Base-by-base conservation (phyloP, 164 flowering plant genomes). In the Buxus sempervirens region DNA sequence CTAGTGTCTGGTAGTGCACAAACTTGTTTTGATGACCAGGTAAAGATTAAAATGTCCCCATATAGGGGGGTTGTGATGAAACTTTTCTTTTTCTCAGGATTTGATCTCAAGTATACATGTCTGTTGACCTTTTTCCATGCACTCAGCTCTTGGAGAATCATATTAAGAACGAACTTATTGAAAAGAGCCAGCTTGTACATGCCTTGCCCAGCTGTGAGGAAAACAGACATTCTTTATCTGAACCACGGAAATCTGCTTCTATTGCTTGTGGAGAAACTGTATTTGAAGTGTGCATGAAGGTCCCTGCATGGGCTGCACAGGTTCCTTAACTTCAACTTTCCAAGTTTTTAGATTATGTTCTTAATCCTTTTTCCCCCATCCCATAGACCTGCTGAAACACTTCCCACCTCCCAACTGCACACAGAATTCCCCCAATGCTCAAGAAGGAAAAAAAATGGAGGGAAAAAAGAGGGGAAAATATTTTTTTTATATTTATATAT, bases 11-110 rank as follows among this genome's bases (percentile, higher is more conserved):
- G 98, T 19, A 94, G 93, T 75, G 96, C 96, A 36, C 87, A 87
- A 67, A 89, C 98, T 27, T 94, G 98, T 71, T 94, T 94, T 66
- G 88, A 88, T 77, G 96, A 94, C 68, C 95, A 87, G 94, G 98
- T 81, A 77, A 80, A 42, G 8, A 18, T 24, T 0, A 10, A 57
- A 21, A 23, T n/a, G n/a, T n/a, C 26, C 16, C 4, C 14, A 57
- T n/a, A 57, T 32, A 7, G 38, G 3, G 38, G 38, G 38, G 7
- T 32, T 32, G 7, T 32, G 5, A 32, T 32, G 38, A 32, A 32
- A 32, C 7, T 32, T 32, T 32, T n/a, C n/a, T n/a, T n/a, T n/a
- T n/a, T n/a, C n/a, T 32, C 7, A 7, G 38, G 38, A 32, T 7
- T 32, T 32, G 38, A 12, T 58, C 19, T 48, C 64, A 0, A 20